These are phyloP conservation scores for Eucommia ulmoides DNA, from an alignment of 257 asterid species.

Conservation along the genomic window DNA sequence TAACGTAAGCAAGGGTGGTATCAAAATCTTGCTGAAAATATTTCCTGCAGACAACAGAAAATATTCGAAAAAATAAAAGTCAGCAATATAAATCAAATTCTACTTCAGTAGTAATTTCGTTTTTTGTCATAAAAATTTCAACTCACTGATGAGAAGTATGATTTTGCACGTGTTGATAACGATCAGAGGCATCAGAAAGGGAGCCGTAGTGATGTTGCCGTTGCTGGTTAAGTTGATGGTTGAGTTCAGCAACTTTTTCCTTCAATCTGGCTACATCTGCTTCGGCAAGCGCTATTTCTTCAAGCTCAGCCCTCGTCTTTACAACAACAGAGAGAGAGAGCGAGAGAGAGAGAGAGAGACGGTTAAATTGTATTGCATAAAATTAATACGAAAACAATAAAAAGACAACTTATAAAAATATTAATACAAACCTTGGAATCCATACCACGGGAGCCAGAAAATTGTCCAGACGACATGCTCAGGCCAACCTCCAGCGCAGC, in stretches of 20 bases:
- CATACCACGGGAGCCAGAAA: slow-evolving; percentile 70
- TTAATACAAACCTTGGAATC: slow-evolving; percentile 67
- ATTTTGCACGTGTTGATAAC: slow-evolving; percentile 41
- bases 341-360: no score
- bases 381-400: not conserved
- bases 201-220: slow-evolving; percentile 85
- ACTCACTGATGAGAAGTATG: slow-evolving; percentile 56
- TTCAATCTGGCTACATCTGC: slow-evolving; percentile 94
- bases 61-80: no score
- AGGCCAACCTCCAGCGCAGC: slow-evolving; percentile 92
- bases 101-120: no score
- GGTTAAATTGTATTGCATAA: not conserved
- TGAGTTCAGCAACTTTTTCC: slow-evolving; percentile 95
- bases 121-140: no score
- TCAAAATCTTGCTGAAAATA: slow-evolving; percentile 86
- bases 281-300: slow-evolving; percentile 98
- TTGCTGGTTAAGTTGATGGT: slow-evolving; percentile 92
- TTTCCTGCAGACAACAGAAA: slow-evolving; percentile 45
- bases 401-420: slow-evolving; percentile 2
- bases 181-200: slow-evolving; percentile 59
- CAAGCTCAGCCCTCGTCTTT: slow-evolving; percentile 94
- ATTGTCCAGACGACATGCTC: slow-evolving; percentile 90
- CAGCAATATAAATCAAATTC: no score
- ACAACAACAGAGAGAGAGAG: no score
- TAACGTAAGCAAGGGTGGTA: slow-evolving; percentile 72